These are phyloP conservation scores for Sugiyamaella novakii DNA, from an alignment of 1,139 yeast species.

Conservation along the genomic window DNA sequence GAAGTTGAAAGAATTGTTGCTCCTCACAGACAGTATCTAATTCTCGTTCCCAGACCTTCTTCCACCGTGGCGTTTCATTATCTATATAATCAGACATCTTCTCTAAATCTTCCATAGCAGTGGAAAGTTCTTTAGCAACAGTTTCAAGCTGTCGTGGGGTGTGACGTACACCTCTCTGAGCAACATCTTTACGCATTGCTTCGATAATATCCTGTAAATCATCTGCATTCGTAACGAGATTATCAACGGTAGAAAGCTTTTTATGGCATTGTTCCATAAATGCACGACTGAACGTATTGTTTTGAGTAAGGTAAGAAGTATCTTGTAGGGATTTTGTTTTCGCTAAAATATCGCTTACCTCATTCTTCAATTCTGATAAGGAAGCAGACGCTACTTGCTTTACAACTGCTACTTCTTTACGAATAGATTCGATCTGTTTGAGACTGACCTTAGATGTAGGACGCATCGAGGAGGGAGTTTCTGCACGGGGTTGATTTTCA, in stretches of 20 bases:
- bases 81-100: slow-evolving; percentile 63
- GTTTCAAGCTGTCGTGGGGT: slow-evolving; percentile 69
- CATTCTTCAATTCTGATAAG: slow-evolving; percentile 47
- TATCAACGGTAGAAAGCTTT: slow-evolving; percentile 77
- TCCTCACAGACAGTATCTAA: slow-evolving; percentile 89
- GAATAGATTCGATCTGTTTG: slow-evolving; percentile 41
- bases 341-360: slow-evolving; percentile 50
- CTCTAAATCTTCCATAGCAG: slow-evolving; percentile 56
- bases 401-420: slow-evolving; percentile 63
- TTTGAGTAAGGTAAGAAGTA: slow-evolving; percentile 43
- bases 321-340: slow-evolving; percentile 54
- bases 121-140: slow-evolving; percentile 64
- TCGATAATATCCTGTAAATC: slow-evolving; percentile 92
- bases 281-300: slow-evolving; percentile 55
- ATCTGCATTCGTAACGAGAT: slow-evolving; percentile 75
- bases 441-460: slow-evolving; percentile 19
- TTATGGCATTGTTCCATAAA: slow-evolving; percentile 79
- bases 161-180: slow-evolving; percentile 86
- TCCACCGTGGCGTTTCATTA: slow-evolving; percentile 82
- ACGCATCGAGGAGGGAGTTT: slow-evolving; percentile 14
- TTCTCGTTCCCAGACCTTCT: slow-evolving; percentile 89
- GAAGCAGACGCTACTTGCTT: slow-evolving; percentile 59
- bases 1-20: slow-evolving; percentile 87
- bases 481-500: slow-evolving; percentile 5
- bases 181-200: slow-evolving; percentile 86